These are phyloP conservation scores for Fusarium nurragi DNA, from an alignment of 2,329 filamentous ascomycete species.

Conservation along the genomic window DNA sequence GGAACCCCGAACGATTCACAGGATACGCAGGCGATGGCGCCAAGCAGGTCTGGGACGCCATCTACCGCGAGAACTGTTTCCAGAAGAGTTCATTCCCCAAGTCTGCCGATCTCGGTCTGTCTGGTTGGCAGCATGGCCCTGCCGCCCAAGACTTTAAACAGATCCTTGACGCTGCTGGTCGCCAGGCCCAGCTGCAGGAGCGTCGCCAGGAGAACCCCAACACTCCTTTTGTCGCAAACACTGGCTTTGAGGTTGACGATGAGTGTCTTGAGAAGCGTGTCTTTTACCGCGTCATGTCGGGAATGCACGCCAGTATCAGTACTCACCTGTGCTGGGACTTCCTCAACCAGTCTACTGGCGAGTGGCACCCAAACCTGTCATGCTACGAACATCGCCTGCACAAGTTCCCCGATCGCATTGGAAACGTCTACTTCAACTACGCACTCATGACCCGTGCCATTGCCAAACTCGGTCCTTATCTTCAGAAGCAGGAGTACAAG, in stretches of 20 bases:
- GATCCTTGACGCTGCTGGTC: constrained; percentile 66
- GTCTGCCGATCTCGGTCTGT: constrained; percentile 63
- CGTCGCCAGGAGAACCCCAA: constrained; percentile 56
- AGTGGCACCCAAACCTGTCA: constrained; percentile 89
- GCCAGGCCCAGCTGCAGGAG: constrained; percentile 70
- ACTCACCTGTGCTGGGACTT: constrained; percentile 97
- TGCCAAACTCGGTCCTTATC: constrained; percentile 85
- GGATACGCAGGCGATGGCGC: constrained; percentile 88
- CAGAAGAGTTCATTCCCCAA: constrained; percentile 71
- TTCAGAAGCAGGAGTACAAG: constrained; percentile 76
- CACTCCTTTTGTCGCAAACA: constrained; percentile 68
- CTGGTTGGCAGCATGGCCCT: constrained; percentile 56
- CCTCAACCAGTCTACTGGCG: constrained; percentile 90
- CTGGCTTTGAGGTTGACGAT: constrained; percentile 80
- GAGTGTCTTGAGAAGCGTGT: constrained; percentile 99
- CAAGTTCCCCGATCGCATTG: constrained; percentile 86
- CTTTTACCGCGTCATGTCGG: constrained; percentile 93
- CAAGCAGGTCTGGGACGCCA: constrained; percentile 93
- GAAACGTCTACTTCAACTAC: constrained; percentile 99
- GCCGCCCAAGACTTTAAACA: constrained; percentile 70
- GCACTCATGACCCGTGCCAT: constrained; percentile 92
- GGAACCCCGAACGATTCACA: constrained; percentile 95
- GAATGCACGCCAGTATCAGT: constrained; percentile 98
- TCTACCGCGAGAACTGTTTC: constrained; percentile 98
- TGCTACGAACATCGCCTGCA: constrained; percentile 93